Evolutionary conservation across 2,329 filamentous ascomycete genomes (phyloP), one percentile per base, ranked within the genome.

Genomic region (Nigrospora osmanthi): DNA sequence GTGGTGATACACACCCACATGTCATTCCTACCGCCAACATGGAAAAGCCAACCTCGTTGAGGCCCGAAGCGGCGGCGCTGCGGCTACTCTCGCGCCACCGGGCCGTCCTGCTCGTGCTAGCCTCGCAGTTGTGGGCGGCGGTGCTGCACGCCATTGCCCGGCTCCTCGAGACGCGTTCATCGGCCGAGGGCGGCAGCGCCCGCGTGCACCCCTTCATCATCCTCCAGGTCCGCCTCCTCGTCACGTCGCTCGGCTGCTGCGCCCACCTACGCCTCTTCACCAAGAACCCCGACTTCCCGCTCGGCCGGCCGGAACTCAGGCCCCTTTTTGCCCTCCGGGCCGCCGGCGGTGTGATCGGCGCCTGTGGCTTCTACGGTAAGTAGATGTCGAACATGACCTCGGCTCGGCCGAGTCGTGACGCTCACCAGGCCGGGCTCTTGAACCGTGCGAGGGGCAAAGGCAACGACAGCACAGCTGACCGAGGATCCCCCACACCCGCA

Each of bases 321-420:
- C 40, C 40, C 16, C 16, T 42, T 12, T 35, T 42, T 16, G 40
- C 40, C 6, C 32, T 42, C 12, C 40, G 40, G 11, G 40, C 40
- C 5, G 15, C 32, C 6, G 40, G 40, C 4, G 40, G 40, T 17
- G n/a, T 42, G 9, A 19, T 42, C 30, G 40, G 40, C 4, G 40
- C 40, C 16, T 42, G 40, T 23, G 40, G 40, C 30, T 42, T 42
- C 32, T 42, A 42, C 13, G 32, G 40, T 42, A 42, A 23, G 19
- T 23, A 23, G 19, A 23, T 23, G 19, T 23, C 19, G 19, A 23
- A 23, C 19, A 23, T 23, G 19, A 23, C 19, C 19, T 23, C 19
- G 19, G 19, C 19, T 23, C 19, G 19, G 19, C 19, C 19, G 19
- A 23, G 19, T 23, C 19, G 19, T 23, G 19, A 23, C 19, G 19